Base-by-base conservation (phyloP, 2,329 filamentous ascomycete species). In the Orbilia blumenaviensis region DNA sequence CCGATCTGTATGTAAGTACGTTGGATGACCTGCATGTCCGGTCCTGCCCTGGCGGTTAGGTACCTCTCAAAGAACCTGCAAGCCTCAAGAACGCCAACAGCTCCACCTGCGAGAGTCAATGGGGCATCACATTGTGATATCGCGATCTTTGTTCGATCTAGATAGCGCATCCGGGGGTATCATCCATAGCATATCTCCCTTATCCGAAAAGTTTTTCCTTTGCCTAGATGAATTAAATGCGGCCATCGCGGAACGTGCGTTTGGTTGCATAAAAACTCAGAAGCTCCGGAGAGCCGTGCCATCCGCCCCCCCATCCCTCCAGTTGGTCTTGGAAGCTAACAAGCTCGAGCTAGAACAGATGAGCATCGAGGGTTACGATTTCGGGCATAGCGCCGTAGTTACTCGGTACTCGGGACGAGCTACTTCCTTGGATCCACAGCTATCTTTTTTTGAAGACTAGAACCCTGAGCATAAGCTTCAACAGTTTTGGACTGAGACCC, bases 401-500 rank as follows among this genome's bases (percentile, higher is more conserved):
- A 44, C 21, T 69, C 64, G 72, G 64, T 60, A 42, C 58, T 76
- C 72, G 72, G 72, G 63, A 76, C 64, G 64, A 76, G 54, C 58
- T 76, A 23, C 72, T 76, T 66, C 50, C 72, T 50, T 61, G 56
- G 56, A 64, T 61, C 64, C 72, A 69, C 64, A 36, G 23, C 36
- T 29, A 1, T 56, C 29, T 58, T 10, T 56, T 36, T 54, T 50
- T 34, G 29, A 38, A 61, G 36, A 34, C 29, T 38, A 10, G 18
- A 56, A 56, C 54, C 56, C 52, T 60, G 41, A 41, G 63, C 54
- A 64, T 50, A 61, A 69, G 41, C 42, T 54, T 66, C 29, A 61
- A 52, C 61, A 29, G 69, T 75, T 68, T 68, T 61, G 48, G 27
- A 27, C 52, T 63, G 71, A 68, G 46, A 66, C 64, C 41, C 27